Conservation (phyloP, 352 stramenopile species). For the Elongisporangium undulatum region DNA sequence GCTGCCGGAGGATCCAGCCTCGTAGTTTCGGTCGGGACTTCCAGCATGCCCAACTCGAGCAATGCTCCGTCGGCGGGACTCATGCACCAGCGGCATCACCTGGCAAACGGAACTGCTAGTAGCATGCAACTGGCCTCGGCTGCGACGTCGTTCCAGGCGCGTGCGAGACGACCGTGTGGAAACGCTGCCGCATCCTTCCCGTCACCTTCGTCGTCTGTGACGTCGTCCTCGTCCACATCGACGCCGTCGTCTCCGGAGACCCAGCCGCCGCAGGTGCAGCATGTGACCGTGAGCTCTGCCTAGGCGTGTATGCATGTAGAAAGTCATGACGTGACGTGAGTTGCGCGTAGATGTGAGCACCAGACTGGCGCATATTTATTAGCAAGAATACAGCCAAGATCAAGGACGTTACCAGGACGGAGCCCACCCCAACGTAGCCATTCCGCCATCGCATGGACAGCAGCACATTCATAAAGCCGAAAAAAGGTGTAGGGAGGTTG, state of each 20-base stretch:
- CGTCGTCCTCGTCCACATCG: conserved; percentile 27
- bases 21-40: background rate
- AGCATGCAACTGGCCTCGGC: conserved; percentile 4
- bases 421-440: background rate
- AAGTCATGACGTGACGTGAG: background rate
- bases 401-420: conserved; percentile 5
- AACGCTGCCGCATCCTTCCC: conserved; percentile 44
- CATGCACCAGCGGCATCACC: conserved; percentile 21
- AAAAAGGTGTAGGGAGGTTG: conserved; percentile 13
- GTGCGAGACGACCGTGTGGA: conserved; percentile 32
- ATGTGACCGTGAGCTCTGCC: conserved; percentile 65
- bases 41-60: background rate
- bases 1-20: background rate
- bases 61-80: background rate
- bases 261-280: conserved; percentile 47
- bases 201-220: conserved; percentile 27
- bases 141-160: conserved; percentile 22
- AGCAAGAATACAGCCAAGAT: conserved; percentile 3
- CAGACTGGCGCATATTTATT: conserved; percentile 47
- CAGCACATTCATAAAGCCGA: conserved; percentile 1
- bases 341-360: conserved; percentile 4
- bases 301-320: conserved; percentile 22
- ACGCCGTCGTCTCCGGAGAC: conserved; percentile 42
- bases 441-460: background rate
- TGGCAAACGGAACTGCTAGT: background rate